These are phyloP conservation scores for Debaryomyces castellii DNA, from an alignment of 805 yeast genomes.

Conservation along the genomic window DNA sequence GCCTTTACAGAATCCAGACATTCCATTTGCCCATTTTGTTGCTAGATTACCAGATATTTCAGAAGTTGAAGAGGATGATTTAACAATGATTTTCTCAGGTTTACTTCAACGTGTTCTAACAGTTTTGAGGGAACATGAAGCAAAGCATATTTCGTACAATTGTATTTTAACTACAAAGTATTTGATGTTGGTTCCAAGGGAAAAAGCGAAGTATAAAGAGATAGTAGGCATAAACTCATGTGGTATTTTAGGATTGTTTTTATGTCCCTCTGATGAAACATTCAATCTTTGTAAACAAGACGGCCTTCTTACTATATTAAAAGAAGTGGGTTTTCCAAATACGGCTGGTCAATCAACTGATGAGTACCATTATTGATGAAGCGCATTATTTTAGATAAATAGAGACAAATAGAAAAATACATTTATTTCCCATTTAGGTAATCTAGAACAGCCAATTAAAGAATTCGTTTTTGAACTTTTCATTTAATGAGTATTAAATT, in stretches of 20 bases:
- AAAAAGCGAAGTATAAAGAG: slow-evolving; percentile 50
- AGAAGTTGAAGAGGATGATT: slow-evolving; percentile 49
- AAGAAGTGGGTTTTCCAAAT: slow-evolving; percentile 65
- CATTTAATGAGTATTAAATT: neutral
- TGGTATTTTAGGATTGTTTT: slow-evolving; percentile 75
- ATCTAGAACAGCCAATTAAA: slow-evolving; percentile 27
- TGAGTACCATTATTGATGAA: slow-evolving; percentile 58
- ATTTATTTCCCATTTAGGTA: slow-evolving; percentile 22
- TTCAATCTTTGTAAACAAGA: slow-evolving; percentile 45
- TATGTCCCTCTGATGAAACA: slow-evolving; percentile 67
- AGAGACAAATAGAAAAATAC: slow-evolving; percentile 1
- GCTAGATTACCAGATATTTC: slow-evolving; percentile 52
- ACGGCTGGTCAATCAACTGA: slow-evolving; percentile 56
- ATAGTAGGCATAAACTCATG: slow-evolving; percentile 71
- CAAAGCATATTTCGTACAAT: slow-evolving; percentile 66
- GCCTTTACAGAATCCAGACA: slow-evolving; percentile 59
- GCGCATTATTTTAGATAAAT: neutral
- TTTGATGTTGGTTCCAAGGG: slow-evolving; percentile 86
- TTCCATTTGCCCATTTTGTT: slow-evolving; percentile 81
- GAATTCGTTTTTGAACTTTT: neutral
- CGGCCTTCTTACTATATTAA: slow-evolving; percentile 54
- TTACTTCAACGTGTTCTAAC: slow-evolving; percentile 72
- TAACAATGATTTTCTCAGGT: slow-evolving; percentile 70
- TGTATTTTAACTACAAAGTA: slow-evolving; percentile 78
- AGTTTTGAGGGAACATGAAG: slow-evolving; percentile 52